Evolutionary conservation across 805 yeast species (phyloP).

Genomic region (Monosporozyma aquatica): DNA sequence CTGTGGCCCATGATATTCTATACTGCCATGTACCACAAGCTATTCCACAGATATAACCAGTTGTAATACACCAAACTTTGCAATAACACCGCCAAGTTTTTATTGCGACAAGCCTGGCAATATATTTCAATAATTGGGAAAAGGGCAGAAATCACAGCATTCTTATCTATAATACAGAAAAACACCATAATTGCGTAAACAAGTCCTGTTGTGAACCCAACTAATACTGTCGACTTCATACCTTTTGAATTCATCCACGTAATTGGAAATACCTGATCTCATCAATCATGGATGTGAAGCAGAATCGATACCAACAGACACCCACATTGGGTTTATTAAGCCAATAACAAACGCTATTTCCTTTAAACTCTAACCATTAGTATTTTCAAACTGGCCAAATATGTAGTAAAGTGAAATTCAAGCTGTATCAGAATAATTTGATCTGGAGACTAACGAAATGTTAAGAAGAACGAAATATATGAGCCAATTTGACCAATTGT

Average conservation of each 20-base stretch:
- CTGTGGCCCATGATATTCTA: neutral
- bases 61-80: neutral
- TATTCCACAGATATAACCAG: neutral
- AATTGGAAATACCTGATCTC: constrained; percentile 31
- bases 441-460: constrained; percentile 46
- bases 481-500: constrained; percentile 40
- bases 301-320: constrained; percentile 58
- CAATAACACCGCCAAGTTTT: neutral
- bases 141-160: neutral
- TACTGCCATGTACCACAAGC: neutral
- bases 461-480: constrained; percentile 43
- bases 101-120: neutral
- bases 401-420: constrained; percentile 46
- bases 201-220: constrained; percentile 56
- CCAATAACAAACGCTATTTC: constrained; percentile 64
- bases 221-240: constrained; percentile 55
- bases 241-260: constrained; percentile 45
- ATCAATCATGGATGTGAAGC: constrained; percentile 68
- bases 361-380: constrained; percentile 50
- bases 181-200: constrained; percentile 32
- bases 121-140: neutral
- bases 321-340: constrained; percentile 62
- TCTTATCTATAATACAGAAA: neutral
- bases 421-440: constrained; percentile 30
- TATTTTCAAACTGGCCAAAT: constrained; percentile 44